Evolutionary conservation across 2,329 filamentous ascomycete species (phyloP), one percentile per base, ranked within the genome.

Genomic region (Scedosporium dehoogii): DNA sequence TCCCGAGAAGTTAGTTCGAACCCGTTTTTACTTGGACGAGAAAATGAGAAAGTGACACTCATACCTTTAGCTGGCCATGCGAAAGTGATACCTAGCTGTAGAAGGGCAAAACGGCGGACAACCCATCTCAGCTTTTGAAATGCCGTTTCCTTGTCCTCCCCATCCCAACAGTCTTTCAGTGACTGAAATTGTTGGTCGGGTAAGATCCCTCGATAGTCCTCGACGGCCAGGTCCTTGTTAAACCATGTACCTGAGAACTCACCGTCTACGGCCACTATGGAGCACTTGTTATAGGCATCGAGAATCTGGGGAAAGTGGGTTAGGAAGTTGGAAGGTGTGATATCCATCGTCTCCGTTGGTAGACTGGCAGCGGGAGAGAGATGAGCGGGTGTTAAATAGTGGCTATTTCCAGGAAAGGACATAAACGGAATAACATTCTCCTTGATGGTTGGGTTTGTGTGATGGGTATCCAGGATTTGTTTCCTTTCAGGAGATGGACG

Each of bases 11-110:
- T 38, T 38, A 51, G 21, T 51, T 10, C 21, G 21, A 51, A 3
- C 46, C 46, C 46, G 14, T 18, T 23, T 1, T n/a, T 9, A 5
- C 46, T 18, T 18, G 5, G 16, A 21, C 16, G 33, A 16, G 33
- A 58, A 16, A 23, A 9, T 1, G 5, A 58, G 51, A 23, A 7
- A 58, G 6, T 33, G n/a, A 1, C 14, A 6, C n/a, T 27, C 18
- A n/a, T 48, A 59, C 41, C 58, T 10, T 59, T 23, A 16, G n/a
- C 58, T 46, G 23, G n/a, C 38, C 58, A 60, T 27, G 73, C 51
- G 41, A 72, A 76, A 0, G 73, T 76, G 23, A 76, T 59, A 5
- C 75, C 75, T 6, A 77, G 55, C 60, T 77, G 72, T 2, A 77
- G 60, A 9, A 74, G 66, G 25, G 71, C 69, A 59, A 71, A 75